Base-by-base conservation (phyloP, 2,329 filamentous ascomycete species). In the Harringtonia aguacate region DNA sequence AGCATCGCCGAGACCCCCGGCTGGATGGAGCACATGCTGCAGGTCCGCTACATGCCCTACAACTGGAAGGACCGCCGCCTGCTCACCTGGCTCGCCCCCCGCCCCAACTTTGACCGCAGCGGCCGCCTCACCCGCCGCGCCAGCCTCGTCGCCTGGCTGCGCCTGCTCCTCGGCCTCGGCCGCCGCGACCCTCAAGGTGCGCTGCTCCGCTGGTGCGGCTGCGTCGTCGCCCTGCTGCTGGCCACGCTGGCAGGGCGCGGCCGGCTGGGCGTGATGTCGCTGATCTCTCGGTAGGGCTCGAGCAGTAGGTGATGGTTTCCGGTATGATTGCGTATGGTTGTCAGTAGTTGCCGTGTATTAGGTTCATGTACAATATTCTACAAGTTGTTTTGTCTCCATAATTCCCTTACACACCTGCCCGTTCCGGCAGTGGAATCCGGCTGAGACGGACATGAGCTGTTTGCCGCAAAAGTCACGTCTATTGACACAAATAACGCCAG, bases 31-130 rank as follows among this genome's bases (percentile, higher is more conserved):
- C 66, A 64, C 33, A 56, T 87, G 48, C 65, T 90, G 52, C 71
- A 74, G 46, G 69, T 86, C 42, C 75, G 86, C 48, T 84, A 84
- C 63, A 74, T 79, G 64, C 79, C 79, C 3, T 82, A 79, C 60
- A 61, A 63, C 30, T 58, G 58, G 53, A 56, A 53, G 15, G 60
- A 73, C 49, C 64, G 77, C 46, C 59, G 62, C 36, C 61, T 68
- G 39, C 61, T 73, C 48, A 53, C 65, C 39, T 58, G 60, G 36
- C 57, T 75, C 51, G 65, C 66, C 40, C 46, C 57, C 50, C 71
- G 66, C 56, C 75, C 78, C 49, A 68, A 78, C 59, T 84, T 84
- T 56, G 75, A 81, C 59, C 74, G 80, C 53, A 60, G 72, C 45
- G 77, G 79, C 50, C 67, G 66, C 29, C 63, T 69, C 44, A 56